Conservation (phyloP, 2,329 filamentous ascomycete species). For the Beauveria scarabaeidicola region DNA sequence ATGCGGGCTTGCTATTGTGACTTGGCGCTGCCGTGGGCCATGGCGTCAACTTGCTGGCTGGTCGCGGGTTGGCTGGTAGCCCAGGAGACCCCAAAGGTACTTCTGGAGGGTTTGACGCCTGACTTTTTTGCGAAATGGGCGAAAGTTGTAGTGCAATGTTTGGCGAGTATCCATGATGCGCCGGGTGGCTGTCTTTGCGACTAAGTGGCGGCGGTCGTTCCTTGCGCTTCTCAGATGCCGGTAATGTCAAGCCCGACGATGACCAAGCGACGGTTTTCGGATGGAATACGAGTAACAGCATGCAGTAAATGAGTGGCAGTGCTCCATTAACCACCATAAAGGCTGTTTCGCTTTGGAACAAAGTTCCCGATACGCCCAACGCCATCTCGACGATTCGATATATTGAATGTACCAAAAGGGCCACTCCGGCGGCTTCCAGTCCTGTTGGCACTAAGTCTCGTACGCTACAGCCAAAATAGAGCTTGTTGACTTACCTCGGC, state of each 20-base stretch:
- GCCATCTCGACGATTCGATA: slow-evolving; percentile 7
- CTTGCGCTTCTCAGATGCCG: neutral
- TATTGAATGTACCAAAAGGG: neutral
- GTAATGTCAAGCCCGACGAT: neutral
- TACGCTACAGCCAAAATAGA: too few species aligned
- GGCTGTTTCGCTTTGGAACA: slow-evolving; percentile 1
- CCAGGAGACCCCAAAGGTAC: neutral
- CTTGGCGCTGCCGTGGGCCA: neutral
- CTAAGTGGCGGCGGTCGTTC: neutral
- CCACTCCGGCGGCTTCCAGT: neutral
- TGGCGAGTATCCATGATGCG: neutral
- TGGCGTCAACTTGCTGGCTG: neutral
- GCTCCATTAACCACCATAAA: slow-evolving; percentile 3
- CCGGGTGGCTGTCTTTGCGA: neutral
- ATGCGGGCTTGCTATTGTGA: neutral
- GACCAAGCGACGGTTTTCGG: neutral
- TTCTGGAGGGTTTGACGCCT: neutral
- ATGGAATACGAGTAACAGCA: neutral
- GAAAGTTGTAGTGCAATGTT: neutral
- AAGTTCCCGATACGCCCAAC: neutral
- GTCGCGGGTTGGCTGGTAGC: neutral
- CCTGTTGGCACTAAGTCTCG: neutral
- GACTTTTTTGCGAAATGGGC: neutral
- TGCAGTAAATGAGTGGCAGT: neutral
- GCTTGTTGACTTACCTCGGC: neutral